These are phyloP conservation scores for Cystobasidium onofrii DNA, from an alignment of 768 basidiomycete genomes.

Conservation along the genomic window DNA sequence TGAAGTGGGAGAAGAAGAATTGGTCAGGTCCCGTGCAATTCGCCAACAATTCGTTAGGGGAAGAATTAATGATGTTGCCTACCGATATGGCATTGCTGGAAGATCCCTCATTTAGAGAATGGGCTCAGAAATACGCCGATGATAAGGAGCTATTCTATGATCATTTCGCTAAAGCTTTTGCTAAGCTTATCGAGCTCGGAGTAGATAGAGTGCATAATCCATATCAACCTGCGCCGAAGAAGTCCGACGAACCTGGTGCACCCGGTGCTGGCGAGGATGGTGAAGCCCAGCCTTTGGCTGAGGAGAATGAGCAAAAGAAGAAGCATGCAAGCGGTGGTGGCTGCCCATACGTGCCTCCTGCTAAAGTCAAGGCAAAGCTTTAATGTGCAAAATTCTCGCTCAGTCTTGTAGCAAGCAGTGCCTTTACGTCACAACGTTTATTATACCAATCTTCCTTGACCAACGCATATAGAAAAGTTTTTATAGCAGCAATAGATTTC, in stretches of 20 bases:
- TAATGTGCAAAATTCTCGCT: background rate
- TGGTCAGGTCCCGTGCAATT: conserved; percentile 60
- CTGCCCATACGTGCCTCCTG: background rate
- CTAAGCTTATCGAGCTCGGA: conserved; percentile 33
- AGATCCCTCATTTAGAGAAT: conserved; percentile 86
- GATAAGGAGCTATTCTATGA: conserved; percentile 80
- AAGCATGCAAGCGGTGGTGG: background rate
- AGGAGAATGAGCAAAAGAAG: conserved; percentile 13
- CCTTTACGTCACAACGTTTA: background rate
- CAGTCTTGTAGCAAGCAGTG: background rate
- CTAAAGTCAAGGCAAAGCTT: conserved; percentile 15
- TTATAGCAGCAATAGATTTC: background rate
- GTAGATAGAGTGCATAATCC: conserved; percentile 26
- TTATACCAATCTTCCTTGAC: background rate
- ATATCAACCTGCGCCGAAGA: conserved; percentile 33
- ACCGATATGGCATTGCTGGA: conserved; percentile 71
- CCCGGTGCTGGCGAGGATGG: conserved; percentile 17
- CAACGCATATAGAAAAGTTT: background rate
- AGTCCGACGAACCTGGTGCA: conserved; percentile 26
- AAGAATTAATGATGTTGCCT: conserved; percentile 64
- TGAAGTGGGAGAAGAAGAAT: conserved; percentile 51
- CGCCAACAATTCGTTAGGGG: conserved; percentile 82
- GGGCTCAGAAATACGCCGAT: conserved; percentile 74
- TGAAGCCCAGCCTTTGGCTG: conserved; percentile 9
- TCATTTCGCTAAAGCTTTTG: conserved; percentile 56